Evolutionary conservation across 768 basidiomycete genomes (phyloP), one percentile per base, ranked within the genome.

Genomic region (Sporobolomyces roseus): DNA sequence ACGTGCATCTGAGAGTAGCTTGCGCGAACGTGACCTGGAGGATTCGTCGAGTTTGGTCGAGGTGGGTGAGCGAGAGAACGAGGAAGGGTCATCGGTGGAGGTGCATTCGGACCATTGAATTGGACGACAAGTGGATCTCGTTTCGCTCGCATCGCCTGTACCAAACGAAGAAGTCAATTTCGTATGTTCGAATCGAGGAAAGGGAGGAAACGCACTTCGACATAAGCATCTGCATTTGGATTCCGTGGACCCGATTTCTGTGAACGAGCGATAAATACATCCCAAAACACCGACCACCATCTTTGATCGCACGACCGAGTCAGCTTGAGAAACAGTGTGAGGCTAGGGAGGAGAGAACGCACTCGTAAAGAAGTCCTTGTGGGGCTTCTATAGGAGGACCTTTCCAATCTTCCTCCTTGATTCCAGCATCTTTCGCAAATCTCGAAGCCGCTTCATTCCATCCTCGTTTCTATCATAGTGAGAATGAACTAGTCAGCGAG

Each of bases 241-340:
- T 72, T 72, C 13, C 66, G 66, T 32, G 64, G 60, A 3, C 71
- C 71, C 16, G 62, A 38, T 50, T 73, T 70, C 12, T 71, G 70
- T 4, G 65, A 67, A 2, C 73, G 69, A 8, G 70, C 66, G 55
- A 68, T 71, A 53, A 74, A 74, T 30, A 74, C 69, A 29, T 74
- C 73, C 73, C 73, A 74, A 51, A 74, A 74, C 23, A 74, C 73
- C 5, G 73, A 63, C 73, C 73, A 74, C 73, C 73, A 74, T 38
- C 73, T 74, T 50, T 21, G 29, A 7, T 29, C 8, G 14, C 9
- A 17, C 2, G 38, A 21, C 25, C 45, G 13, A 4, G 14, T 45
- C 8, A 23, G 5, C 5, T 6, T 27, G 5, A 17, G 38, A 6
- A 30, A 3, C 23, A 23, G 25, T 16, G 4, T 21, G 27, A 12